Conservation (phyloP, 2,329 filamentous ascomycete species). For the Pezicula radicicola region DNA sequence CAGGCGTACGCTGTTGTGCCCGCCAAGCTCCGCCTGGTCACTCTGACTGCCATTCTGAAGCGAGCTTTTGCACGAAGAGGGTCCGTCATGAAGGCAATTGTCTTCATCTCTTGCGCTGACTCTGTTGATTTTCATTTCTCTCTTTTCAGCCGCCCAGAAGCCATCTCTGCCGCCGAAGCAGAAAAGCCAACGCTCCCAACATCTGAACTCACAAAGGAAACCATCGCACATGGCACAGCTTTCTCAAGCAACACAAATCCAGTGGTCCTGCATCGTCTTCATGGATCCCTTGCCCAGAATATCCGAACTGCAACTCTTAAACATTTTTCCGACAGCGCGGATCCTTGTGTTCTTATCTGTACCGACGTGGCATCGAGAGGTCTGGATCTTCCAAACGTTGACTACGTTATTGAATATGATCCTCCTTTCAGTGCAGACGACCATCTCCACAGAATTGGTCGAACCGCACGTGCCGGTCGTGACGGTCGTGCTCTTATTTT, state of each 20-base stretch:
- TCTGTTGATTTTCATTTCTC: slow-evolving; percentile 97
- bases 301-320: slow-evolving; percentile 83
- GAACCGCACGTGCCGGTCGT: slow-evolving; percentile 89
- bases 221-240: slow-evolving; percentile 66
- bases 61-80: slow-evolving; percentile 84
- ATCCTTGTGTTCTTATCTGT: slow-evolving; percentile 81
- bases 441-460: slow-evolving; percentile 90
- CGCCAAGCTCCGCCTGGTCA: slow-evolving; percentile 86
- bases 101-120: slow-evolving; percentile 96
- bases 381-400: slow-evolving; percentile 91
- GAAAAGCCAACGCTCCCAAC: slow-evolving; percentile 25
- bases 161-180: slow-evolving; percentile 19
- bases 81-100: slow-evolving; percentile 92
- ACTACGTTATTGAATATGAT: slow-evolving; percentile 94
- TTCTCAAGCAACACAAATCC: slow-evolving; percentile 75
- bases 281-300: slow-evolving; percentile 86
- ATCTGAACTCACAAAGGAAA: slow-evolving; percentile 46
- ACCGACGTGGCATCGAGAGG: slow-evolving; percentile 96
- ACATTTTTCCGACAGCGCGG: slow-evolving; percentile 70
- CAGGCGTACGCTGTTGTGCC: slow-evolving; percentile 87
- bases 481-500: slow-evolving; percentile 86
- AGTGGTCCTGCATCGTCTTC: slow-evolving; percentile 80
- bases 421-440: slow-evolving; percentile 91
- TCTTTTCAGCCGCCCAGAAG: slow-evolving; percentile 51
- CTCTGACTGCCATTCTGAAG: slow-evolving; percentile 79